Conservation (phyloP, 2,329 filamentous ascomycete species). For the Scytalidium sp. region DNA sequence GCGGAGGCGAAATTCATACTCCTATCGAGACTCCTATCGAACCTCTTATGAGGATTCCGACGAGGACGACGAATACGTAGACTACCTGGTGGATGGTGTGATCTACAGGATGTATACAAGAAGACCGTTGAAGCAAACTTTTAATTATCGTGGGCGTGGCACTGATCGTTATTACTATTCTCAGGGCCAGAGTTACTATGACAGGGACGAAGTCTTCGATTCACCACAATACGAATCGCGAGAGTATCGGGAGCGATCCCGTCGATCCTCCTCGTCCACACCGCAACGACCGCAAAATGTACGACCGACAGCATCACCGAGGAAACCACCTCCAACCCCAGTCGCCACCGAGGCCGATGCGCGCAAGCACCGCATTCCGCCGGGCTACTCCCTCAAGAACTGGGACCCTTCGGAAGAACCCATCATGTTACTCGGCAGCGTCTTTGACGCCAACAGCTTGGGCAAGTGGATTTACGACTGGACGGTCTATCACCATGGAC, state of each 20-base stretch:
- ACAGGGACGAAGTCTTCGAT: slow-evolving; percentile 23
- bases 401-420: slow-evolving; percentile 95
- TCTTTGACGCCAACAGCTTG: slow-evolving; percentile 95
- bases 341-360: slow-evolving; percentile 60
- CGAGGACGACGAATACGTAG: slow-evolving; percentile 31
- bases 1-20: slow-evolving; percentile 28
- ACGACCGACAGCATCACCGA: slow-evolving; percentile 21
- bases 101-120: slow-evolving; percentile 19
- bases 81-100: slow-evolving; percentile 24
- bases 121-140: slow-evolving; percentile 24
- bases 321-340: slow-evolving; percentile 32
- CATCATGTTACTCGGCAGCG: slow-evolving; percentile 89
- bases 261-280: slow-evolving; percentile 26
- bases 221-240: slow-evolving; percentile 19
- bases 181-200: slow-evolving; percentile 27
- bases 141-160: slow-evolving; percentile 31
- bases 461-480: slow-evolving; percentile 99
- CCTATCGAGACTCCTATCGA: slow-evolving; percentile 32
- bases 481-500: slow-evolving; percentile 88
- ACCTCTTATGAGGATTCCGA: slow-evolving; percentile 32
- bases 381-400: slow-evolving; percentile 94
- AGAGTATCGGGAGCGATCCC: slow-evolving; percentile 13
- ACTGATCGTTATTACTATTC: slow-evolving; percentile 31
- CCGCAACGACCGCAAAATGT: slow-evolving; percentile 24
- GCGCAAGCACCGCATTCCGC: slow-evolving; percentile 70